These are phyloP conservation scores for Talaromyces sp. DNA, from an alignment of 2,329 filamentous ascomycete genomes.

Conservation along the genomic window DNA sequence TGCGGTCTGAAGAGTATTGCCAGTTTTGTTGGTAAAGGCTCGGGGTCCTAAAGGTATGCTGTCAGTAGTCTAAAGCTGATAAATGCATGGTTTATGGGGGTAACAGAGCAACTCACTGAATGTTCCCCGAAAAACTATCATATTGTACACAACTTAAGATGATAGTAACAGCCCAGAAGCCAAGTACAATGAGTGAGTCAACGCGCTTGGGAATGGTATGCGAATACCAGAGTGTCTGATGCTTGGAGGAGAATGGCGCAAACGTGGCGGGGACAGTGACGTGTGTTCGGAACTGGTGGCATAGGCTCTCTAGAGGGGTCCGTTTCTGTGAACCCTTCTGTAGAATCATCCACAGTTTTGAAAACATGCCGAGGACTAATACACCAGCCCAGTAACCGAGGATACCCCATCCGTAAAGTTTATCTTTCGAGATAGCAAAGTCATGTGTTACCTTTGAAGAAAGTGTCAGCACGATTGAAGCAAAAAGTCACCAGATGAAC, in stretches of 20 bases:
- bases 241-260: conserved; percentile 8
- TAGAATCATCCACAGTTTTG: background rate
- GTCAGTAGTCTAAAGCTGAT: background rate
- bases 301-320: background rate
- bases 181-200: conserved; percentile 11
- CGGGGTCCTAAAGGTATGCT: background rate
- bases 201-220: conserved; percentile 16
- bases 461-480: background rate
- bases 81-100: background rate
- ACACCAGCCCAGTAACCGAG: conserved; percentile 20
- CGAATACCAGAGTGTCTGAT: conserved; percentile 12
- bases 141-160: conserved; percentile 18
- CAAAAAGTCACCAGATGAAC: background rate
- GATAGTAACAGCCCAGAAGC: conserved; percentile 15
- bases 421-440: conserved; percentile 12
- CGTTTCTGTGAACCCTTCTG: background rate
- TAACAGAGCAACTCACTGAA: conserved; percentile 6
- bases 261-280: conserved; percentile 1
- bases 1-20: conserved; percentile 63
- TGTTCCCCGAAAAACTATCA: conserved; percentile 15
- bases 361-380: conserved; percentile 11
- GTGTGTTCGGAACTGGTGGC: background rate
- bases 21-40: conserved; percentile 21
- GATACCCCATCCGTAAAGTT: conserved; percentile 15
- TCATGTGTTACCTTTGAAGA: conserved; percentile 15